A percentile compares a stretch with the other conserved stretches of the same genome.
Conservation (phyloP, 306 rosid genomes). For the Rosa rugosa region DNA sequence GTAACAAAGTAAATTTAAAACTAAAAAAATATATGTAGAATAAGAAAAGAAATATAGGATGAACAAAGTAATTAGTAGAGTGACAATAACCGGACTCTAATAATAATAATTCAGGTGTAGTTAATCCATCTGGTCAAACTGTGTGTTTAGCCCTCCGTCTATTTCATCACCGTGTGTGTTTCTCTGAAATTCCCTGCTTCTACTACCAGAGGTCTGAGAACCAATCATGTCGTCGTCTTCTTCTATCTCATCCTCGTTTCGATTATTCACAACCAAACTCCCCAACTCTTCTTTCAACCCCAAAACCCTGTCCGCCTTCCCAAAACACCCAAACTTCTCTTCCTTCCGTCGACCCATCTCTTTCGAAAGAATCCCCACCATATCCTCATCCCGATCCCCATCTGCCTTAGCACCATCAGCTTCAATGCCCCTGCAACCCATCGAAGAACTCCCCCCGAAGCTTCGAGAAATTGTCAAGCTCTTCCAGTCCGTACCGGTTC, state of each 20-base stretch:
- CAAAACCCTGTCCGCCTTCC: conserved; percentile 11
- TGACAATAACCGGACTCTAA: too few species aligned
- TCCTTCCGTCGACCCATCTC: conserved; percentile 48
- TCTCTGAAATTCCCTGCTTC: background rate
- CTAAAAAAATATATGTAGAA: too few species aligned
- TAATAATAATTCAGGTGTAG: too few species aligned
- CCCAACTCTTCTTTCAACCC: conserved; percentile 16
- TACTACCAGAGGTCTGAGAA: background rate
- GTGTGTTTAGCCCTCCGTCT: too few species aligned
- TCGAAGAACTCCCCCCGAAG: conserved; percentile 94
- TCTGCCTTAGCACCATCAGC: background rate
- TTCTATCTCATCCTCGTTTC: conserved; percentile 51
- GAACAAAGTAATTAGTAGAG: too few species aligned
- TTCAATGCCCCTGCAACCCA: conserved; percentile 56
- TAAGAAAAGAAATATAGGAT: too few species aligned
- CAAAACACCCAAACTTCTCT: conserved; percentile 17
- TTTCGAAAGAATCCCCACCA: conserved; percentile 57
- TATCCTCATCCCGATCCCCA: conserved; percentile 4
- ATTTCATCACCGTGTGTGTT: too few species aligned
- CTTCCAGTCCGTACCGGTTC: conserved; percentile 77
- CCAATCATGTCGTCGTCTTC: conserved; percentile 43
- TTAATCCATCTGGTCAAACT: too few species aligned
- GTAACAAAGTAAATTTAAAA: too few species aligned
- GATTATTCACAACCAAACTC: conserved; percentile 50
- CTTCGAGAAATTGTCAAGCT: conserved; percentile 83